Evolutionary conservation across 306 rosid species (phyloP), one percentile per base, ranked within the genome.

Genomic region (Astragalus membranaceus): DNA sequence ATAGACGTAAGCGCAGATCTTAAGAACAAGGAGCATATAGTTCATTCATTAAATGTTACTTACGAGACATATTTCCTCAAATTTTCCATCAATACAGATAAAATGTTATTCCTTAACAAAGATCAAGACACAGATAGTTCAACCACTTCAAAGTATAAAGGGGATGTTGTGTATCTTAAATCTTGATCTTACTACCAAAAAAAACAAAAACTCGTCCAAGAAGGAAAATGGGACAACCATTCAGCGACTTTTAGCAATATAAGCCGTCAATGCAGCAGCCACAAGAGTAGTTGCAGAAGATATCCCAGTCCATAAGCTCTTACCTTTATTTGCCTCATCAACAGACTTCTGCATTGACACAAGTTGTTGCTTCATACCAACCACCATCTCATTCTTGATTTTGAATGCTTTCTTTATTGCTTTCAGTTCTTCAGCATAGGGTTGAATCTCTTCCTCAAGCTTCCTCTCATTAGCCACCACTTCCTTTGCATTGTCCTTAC

Each of bases 211-310:
- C 77, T 30, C 8, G 16, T 73, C 56, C 48, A n/a, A 64, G 39
- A 76, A 70, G 58, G 8, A 26, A 74, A 70, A 68, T 43, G 57
- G 57, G 72, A 54, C 9, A 64, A 54, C 48, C n/a, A 2, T 70
- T 90, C 77, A 88, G 84, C 84, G 94, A 3, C 83, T 85, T 82
- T 73, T 90, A 17, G 95, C 82, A 69, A 74, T 86, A 77, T 88
- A 86, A 3, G 93, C 85, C 72, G 87, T 76, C 4, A 91, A 70
- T 0, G 78, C 95, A 17, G 92, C 96, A 33, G 86, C 95, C 36
- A 91, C 23, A 48, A 87, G 39, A 33, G 96, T 80, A 36, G 92
- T 77, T 14, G 89, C 96, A 41, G 96, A 85, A 7, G 92, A 83
- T 61, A 91, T 58, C 51, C 76, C 33, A 41, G 92, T 76, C 91